phyloP scores from a whole-genome alignment of 2,329 filamentous ascomycete species.

The Trichoderma sp. region DNA sequence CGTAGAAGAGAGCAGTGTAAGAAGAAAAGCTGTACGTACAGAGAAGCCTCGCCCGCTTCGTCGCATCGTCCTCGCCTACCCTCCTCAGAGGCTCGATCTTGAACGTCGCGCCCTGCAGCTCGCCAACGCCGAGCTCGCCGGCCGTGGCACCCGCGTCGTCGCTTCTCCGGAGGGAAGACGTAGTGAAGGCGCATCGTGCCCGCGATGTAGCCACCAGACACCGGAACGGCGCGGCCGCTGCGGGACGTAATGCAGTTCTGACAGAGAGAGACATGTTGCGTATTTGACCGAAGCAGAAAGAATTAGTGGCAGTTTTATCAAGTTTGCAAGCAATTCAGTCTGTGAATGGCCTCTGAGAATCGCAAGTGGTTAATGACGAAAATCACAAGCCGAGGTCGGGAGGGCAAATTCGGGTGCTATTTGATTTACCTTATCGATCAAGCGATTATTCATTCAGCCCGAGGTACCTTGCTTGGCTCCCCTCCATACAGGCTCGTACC shows the following conservation, averaged over 20 bases:
- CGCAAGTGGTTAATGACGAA: neutral
- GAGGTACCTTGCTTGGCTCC: too few relatives aligned
- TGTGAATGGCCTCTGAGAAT: neutral
- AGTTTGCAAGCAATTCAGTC: neutral
- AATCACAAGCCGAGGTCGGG: neutral
- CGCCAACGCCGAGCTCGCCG: slow-evolving; percentile 74
- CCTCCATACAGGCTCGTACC: neutral
- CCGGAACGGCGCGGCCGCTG: neutral
- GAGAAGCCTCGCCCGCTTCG: slow-evolving; percentile 83
- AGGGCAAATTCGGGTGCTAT: neutral
- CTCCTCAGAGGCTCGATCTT: slow-evolving; percentile 87
- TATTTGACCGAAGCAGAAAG: too few relatives aligned
- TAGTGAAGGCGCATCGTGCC: slow-evolving; percentile 2
- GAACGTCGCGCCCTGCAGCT: slow-evolving; percentile 84
- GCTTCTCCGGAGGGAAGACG: neutral
- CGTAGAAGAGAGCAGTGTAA: neutral
- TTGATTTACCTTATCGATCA: too few relatives aligned
- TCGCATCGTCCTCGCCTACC: slow-evolving; percentile 78
- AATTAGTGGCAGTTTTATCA: neutral
- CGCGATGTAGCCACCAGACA: neutral
- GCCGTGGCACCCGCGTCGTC: neutral
- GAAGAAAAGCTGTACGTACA: slow-evolving; percentile 48
- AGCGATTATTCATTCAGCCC: too few relatives aligned
- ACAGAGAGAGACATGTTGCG: neutral
- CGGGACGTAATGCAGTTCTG: neutral